Evolutionary conservation across 306 rosid genomes (phyloP).

Genomic region (Cicer judaicum): DNA sequence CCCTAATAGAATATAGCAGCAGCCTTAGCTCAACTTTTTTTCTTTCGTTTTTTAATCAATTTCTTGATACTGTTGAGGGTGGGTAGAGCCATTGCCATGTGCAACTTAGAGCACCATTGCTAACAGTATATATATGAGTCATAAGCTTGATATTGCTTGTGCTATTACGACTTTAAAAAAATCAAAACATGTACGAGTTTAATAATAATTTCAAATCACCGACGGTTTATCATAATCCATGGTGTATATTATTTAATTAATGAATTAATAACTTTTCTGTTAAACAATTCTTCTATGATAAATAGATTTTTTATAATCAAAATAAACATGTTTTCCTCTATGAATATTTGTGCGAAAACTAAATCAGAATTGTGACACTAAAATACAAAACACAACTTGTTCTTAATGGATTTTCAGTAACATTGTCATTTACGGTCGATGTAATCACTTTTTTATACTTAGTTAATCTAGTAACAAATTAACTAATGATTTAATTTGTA

Average conservation of each 20-base stretch:
- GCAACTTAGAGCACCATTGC: conserved; percentile 30
- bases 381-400: too few species aligned
- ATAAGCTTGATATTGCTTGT: conserved; percentile 5
- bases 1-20: background rate
- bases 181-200: background rate
- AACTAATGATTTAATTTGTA: too few species aligned
- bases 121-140: background rate
- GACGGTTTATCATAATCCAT: conserved; percentile 18
- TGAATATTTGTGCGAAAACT: too few species aligned
- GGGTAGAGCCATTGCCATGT: conserved; percentile 36
- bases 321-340: too few species aligned
- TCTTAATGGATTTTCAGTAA: too few species aligned
- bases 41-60: background rate
- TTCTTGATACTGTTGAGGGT: background rate
- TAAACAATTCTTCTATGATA: too few species aligned
- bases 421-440: too few species aligned
- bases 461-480: too few species aligned
- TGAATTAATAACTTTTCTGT: background rate
- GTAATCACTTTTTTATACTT: too few species aligned
- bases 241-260: background rate
- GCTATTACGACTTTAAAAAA: conserved; percentile 3
- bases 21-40: background rate
- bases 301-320: too few species aligned
- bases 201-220: conserved; percentile 24
- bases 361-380: too few species aligned